Evolutionary conservation across 176 grass and related monocot genomes (phyloP), one percentile per base, ranked within the genome.

Genomic region (Eleusine coracana): DNA sequence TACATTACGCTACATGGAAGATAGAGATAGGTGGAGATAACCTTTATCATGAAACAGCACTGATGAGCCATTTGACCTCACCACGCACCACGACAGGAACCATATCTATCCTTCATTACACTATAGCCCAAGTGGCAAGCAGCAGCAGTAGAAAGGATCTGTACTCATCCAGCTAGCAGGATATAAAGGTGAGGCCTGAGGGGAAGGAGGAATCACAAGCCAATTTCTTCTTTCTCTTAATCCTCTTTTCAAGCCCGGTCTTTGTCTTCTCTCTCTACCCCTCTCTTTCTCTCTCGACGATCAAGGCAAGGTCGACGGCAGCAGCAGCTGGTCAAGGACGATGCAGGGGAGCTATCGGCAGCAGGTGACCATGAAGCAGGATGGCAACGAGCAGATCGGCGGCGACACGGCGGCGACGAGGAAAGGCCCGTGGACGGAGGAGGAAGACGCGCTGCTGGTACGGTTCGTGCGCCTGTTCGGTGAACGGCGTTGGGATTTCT

Each of bases 401-500:
- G 73, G 51, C 31, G 12, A 13, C 29, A 15, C 63, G 68, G 13
- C 12, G 50, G 3, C 17, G 41, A 42, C 36, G 38, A 69, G 96
- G 79, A 99, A 96, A 82, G 96, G 93, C 23, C 93, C 96, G 20
- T 99, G 96, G 96, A 93, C 85, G 37, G 96, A 96, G 76, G 83
- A 96, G 60, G 96, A 99, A 86, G 96, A 99, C 91, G 82, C 84
- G 50, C 93, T 90, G 91, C 96, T 99, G 93, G 93, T 96, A 93
- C 92, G 96, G 93, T 95, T 99, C 92, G 96, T 99, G 60, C 88
- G 93, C 85, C 85, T 99, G 93, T 91, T 99, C 89, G 93, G 93
- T 56, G 96, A 99, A 91, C 96, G 96, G 49, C 96, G 93, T 90
- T 99, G 96, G 96, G 96, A 99, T 96, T 93, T 93, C 80, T 96